These are phyloP conservation scores for Aspergillus leporis DNA, from an alignment of 495 filamentous ascomycete genomes.

Conservation along the genomic window DNA sequence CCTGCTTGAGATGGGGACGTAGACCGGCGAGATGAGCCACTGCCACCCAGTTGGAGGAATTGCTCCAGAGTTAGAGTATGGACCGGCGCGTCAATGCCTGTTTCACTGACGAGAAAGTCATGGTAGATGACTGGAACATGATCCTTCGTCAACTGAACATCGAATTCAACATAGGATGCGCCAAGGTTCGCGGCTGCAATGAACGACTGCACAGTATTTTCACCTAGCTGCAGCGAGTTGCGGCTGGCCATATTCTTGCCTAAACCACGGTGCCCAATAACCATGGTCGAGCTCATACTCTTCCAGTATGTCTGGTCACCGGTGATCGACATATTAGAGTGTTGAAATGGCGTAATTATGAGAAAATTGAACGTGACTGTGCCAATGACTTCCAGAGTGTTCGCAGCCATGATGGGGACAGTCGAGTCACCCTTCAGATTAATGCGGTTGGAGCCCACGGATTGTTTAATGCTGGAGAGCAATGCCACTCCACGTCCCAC, in stretches of 20 bases:
- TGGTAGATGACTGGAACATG: slow-evolving; percentile 99
- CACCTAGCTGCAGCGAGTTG: slow-evolving; percentile 87
- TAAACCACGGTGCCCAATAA: slow-evolving; percentile 89
- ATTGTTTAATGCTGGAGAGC: slow-evolving; percentile 79
- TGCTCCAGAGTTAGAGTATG: slow-evolving; percentile 92
- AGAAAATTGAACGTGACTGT: slow-evolving; percentile 95
- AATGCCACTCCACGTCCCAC: slow-evolving; percentile 92
- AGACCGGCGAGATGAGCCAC: slow-evolving; percentile 43
- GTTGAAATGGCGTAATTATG: slow-evolving; percentile 89
- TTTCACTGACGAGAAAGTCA: slow-evolving; percentile 98
- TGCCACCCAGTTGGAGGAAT: slow-evolving; percentile 82
- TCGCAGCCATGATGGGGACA: slow-evolving; percentile 82
- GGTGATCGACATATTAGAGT: slow-evolving; percentile 89
- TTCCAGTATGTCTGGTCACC: slow-evolving; percentile 96
- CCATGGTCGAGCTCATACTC: slow-evolving; percentile 75
- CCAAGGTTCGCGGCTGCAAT: slow-evolving; percentile 94
- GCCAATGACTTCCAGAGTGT: slow-evolving; percentile 86
- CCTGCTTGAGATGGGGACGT: slow-evolving; percentile 41
- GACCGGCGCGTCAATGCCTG: slow-evolving; percentile 94
- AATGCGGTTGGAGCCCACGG: slow-evolving; percentile 76
- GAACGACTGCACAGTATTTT: slow-evolving; percentile 94
- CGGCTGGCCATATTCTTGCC: slow-evolving; percentile 86
- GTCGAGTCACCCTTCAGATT: slow-evolving; percentile 90
- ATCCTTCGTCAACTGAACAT: slow-evolving; percentile 98
- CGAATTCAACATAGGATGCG: slow-evolving; percentile 88